phyloP scores from a whole-genome alignment of 495 filamentous ascomycete genomes.

The Penicillium coprophilum region DNA sequence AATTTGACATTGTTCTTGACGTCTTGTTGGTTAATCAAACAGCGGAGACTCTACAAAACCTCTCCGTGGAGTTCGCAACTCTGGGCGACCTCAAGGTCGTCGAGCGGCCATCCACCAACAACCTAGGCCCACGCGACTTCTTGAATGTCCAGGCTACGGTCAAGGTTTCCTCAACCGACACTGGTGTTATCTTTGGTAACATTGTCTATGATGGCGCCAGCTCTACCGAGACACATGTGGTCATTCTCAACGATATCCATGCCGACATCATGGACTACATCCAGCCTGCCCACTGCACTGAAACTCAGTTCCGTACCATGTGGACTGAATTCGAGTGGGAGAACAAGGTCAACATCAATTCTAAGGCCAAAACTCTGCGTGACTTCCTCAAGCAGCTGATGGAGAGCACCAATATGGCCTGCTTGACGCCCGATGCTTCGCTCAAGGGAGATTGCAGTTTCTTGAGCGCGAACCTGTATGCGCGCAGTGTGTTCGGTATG shows the following conservation, averaged over 20 bases:
- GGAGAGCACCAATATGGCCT: constrained; percentile 98
- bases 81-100: constrained; percentile 98
- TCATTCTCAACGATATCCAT: constrained; percentile 98
- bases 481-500: constrained; percentile 97
- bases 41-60: constrained; percentile 91
- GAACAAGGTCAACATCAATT: constrained; percentile 99
- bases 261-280: constrained; percentile 99
- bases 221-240: constrained; percentile 93
- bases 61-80: constrained; percentile 97
- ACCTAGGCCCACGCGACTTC: constrained; percentile 93
- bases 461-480: constrained; percentile 95
- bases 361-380: constrained; percentile 86
- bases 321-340: constrained; percentile 99
- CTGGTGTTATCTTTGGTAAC: constrained; percentile 98
- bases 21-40: constrained; percentile 98
- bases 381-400: constrained; percentile 94
- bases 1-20: constrained; percentile 98
- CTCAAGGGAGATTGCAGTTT: constrained; percentile 98
- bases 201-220: constrained; percentile 96
- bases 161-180: constrained; percentile 98
- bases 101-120: constrained; percentile 92
- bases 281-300: constrained; percentile 91
- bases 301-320: constrained; percentile 99
- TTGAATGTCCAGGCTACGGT: constrained; percentile 98
- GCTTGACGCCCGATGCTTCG: constrained; percentile 92